Evolutionary conservation across 179 eudicot species (phyloP).

Genomic region (Corrigiola litoralis): DNA sequence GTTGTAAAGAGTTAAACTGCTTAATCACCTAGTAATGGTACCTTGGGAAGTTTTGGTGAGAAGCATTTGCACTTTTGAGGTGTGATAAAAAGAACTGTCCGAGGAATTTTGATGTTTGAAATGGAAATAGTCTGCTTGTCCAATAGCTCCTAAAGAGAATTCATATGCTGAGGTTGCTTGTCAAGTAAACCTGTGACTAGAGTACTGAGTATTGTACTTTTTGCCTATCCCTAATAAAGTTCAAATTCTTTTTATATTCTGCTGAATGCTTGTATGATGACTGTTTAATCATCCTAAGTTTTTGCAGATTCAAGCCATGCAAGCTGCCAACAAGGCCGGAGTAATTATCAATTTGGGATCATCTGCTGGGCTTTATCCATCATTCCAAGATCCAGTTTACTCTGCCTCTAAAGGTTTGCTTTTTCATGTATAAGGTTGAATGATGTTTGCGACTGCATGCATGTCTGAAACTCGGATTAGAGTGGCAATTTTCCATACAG

Average conservation of each 20-base stretch:
- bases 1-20: too few relatives aligned
- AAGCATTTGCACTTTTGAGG: too few relatives aligned
- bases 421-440: not conserved
- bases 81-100: too few relatives aligned
- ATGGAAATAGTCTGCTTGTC: too few relatives aligned
- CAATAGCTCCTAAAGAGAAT: too few relatives aligned
- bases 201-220: not conserved
- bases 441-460: slow-evolving; percentile 7
- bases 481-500: not conserved
- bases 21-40: too few relatives aligned
- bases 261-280: not conserved
- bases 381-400: slow-evolving; percentile 60
- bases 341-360: slow-evolving; percentile 83
- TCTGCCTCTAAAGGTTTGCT: slow-evolving; percentile 83
- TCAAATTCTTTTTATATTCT: not conserved
- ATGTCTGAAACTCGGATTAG: not conserved
- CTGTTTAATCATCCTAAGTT: not conserved
- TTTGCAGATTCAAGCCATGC: slow-evolving; percentile 69
- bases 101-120: too few relatives aligned
- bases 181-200: too few relatives aligned
- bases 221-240: not conserved
- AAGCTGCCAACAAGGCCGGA: slow-evolving; percentile 66
- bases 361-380: slow-evolving; percentile 90
- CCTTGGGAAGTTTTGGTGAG: too few relatives aligned
- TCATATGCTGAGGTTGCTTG: too few relatives aligned